Base-by-base conservation (phyloP, 2,329 filamentous ascomycete genomes). In the Neofusicoccum cordaticola region DNA sequence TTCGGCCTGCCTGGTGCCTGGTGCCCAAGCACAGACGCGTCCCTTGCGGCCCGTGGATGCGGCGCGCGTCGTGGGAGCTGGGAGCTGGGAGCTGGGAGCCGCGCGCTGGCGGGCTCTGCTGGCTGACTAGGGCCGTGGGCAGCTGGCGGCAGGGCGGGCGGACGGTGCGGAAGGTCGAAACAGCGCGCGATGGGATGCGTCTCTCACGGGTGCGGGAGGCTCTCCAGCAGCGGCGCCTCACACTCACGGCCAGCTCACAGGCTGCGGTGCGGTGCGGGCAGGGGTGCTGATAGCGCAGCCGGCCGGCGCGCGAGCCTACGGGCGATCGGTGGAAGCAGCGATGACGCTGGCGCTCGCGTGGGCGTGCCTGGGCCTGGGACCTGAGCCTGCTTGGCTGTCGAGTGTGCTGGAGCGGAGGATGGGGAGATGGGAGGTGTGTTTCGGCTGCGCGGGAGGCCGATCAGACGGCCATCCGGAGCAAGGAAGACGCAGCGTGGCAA, bases 11-110 rank as follows among this genome's bases (percentile, higher is more conserved):
- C 41, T 37, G 39, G 39, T 19, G 53, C 31, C 53, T 58, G 62
- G 31, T 63, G 62, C 62, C 62, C 62, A 63, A 63, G 62, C 62
- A 63, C 50, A 52, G 60, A 63, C 47, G 48, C 50, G 45, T 63
- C 62, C 62, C 62, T 63, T 57, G 62, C 62, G 62, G 48, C 53
- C 53, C 53, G 53, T 58, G 17, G 39, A 58, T 58, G 53, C 53
- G 37, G 51, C 50, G 50, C 50, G 50, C 50, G 37, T 35, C 19
- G 35, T 19, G 17, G 52, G 56, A 17, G 11, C n/a, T 31, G 27
- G 27, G 56, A 41, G 8, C 45, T 31, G 27, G 27, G 42, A 41
- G 8, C 45, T 19, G 52, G 37, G 4, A 17, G 11, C n/a, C 35
- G 19, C 19, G 39, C 53, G 39, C 27, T 31, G 27, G 27, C 27